A percentile compares a stretch with the other conserved stretches of the same genome.
phyloP scores from a whole-genome alignment of 2,329 filamentous ascomycete genomes.

The Pestalotiopsis fici region DNA sequence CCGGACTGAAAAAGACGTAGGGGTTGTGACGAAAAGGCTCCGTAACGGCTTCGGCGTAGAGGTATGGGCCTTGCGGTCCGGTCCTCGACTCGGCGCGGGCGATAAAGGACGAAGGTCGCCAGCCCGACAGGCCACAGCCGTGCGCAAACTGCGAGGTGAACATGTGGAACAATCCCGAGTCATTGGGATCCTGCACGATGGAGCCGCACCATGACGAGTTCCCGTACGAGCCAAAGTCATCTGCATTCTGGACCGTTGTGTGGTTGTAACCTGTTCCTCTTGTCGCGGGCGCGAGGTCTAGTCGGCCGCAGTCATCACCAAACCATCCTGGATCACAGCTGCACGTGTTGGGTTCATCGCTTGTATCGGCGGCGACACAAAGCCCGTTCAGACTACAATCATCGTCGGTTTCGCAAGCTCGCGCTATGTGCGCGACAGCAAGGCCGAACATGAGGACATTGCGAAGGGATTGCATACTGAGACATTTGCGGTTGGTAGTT shows the following conservation, averaged over 20 bases:
- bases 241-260: constrained; percentile 28
- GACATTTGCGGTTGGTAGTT: neutral
- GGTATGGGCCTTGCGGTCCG: constrained; percentile 45
- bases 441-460: neutral
- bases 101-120: constrained; percentile 45
- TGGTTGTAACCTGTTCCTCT: constrained; percentile 46
- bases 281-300: constrained; percentile 43
- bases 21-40: constrained; percentile 48
- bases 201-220: constrained; percentile 50
- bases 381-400: constrained; percentile 41
- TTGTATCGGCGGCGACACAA: constrained; percentile 19
- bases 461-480: neutral
- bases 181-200: constrained; percentile 42
- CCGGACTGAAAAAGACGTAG: constrained; percentile 42
- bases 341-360: constrained; percentile 17
- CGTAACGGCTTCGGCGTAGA: constrained; percentile 38
- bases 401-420: constrained; percentile 1
- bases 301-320: constrained; percentile 40
- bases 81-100: constrained; percentile 44
- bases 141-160: constrained; percentile 44
- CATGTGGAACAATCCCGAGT: constrained; percentile 42
- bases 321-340: constrained; percentile 43
- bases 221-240: constrained; percentile 25
- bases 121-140: constrained; percentile 47
- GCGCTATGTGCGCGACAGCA: neutral